These are phyloP conservation scores for Neonectria magnoliae DNA, from an alignment of 2,329 filamentous ascomycete genomes.

Conservation along the genomic window DNA sequence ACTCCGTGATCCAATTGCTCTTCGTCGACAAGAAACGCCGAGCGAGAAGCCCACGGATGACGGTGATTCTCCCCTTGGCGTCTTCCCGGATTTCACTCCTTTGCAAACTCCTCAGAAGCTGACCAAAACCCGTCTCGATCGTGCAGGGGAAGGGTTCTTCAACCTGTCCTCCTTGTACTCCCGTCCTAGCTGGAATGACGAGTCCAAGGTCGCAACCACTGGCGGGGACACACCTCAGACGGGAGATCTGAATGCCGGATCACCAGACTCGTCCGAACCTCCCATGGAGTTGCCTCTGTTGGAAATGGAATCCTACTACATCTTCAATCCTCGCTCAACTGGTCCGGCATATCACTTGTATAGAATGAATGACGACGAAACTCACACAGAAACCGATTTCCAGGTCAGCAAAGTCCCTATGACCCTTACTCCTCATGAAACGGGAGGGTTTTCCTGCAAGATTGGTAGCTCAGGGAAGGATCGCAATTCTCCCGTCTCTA, in stretches of 20 bases:
- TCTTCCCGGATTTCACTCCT: not conserved
- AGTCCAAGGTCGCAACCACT: conserved; percentile 32
- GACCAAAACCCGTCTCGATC: conserved; percentile 26
- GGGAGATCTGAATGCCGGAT: conserved; percentile 15
- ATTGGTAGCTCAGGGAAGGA: conserved; percentile 29
- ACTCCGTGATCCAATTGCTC: not conserved
- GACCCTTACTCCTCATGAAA: conserved; percentile 12
- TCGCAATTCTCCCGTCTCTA: not conserved
- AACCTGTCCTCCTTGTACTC: conserved; percentile 19
- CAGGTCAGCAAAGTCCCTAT: conserved; percentile 28
- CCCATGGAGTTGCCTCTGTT: not conserved
- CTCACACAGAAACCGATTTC: not conserved
- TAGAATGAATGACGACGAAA: conserved; percentile 13
- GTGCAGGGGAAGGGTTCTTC: conserved; percentile 25
- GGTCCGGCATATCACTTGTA: conserved; percentile 31
- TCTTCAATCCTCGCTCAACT: conserved; percentile 29
- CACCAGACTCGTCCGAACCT: conserved; percentile 1
- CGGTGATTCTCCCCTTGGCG: not conserved
- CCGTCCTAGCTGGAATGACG: conserved; percentile 12
- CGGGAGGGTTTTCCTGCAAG: conserved; percentile 18
- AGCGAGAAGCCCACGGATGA: not conserved
- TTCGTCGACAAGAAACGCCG: not conserved
- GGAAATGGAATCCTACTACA: conserved; percentile 29
- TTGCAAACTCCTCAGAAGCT: not conserved
- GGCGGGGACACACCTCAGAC: conserved; percentile 23